Evolutionary conservation across 179 eudicot species (phyloP).

Genomic region (Amaranthus tricolor): DNA sequence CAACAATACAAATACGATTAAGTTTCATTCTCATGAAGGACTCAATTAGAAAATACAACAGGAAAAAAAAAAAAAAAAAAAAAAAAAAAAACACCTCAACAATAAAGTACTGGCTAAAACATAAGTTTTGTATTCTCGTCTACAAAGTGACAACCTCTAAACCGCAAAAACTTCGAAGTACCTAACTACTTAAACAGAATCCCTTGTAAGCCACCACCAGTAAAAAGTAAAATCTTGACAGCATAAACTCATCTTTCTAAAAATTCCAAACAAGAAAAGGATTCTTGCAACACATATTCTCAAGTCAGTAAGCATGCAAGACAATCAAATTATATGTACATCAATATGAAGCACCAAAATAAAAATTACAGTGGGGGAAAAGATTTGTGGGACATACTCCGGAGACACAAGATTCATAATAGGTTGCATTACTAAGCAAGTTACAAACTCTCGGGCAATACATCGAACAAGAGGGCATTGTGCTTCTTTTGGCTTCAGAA

Average conservation of each 20-base stretch:
- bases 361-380: background rate
- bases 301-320: too few relatives aligned
- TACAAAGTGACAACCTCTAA: too few relatives aligned
- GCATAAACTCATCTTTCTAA: constrained; percentile 3
- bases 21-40: too few relatives aligned
- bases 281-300: background rate
- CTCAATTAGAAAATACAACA: too few relatives aligned
- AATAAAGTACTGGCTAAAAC: too few relatives aligned
- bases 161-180: background rate
- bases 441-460: constrained; percentile 85
- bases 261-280: background rate
- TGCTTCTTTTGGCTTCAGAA: constrained; percentile 85
- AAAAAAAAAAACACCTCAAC: too few relatives aligned
- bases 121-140: too few relatives aligned
- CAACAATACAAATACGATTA: too few relatives aligned
- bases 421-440: constrained; percentile 91
- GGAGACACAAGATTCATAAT: constrained; percentile 87
- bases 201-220: background rate
- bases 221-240: background rate
- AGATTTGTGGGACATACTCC: constrained; percentile 47
- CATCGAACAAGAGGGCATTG: constrained; percentile 88
- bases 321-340: constrained; percentile 6
- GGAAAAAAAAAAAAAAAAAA: too few relatives aligned
- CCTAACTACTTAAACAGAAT: too few relatives aligned
- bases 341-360: background rate